phyloP scores from a whole-genome alignment of 257 asterid species.

The Solanum bukasovii region DNA sequence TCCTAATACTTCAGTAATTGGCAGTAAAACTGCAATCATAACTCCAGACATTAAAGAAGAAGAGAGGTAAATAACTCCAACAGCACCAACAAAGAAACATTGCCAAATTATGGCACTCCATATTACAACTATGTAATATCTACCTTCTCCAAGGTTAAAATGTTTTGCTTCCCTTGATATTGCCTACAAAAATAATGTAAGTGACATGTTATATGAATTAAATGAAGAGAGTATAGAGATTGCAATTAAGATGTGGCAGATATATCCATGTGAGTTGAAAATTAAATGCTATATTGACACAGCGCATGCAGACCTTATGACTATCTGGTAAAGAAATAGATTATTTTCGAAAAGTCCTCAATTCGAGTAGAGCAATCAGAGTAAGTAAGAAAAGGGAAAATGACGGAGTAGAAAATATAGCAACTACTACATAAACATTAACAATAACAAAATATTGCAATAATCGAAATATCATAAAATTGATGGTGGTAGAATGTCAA shows the following conservation, averaged over 20 bases:
- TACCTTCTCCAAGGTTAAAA: neutral
- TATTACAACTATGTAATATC: neutral
- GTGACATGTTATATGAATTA: neutral
- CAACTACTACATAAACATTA: too few species aligned
- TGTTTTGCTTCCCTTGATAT: neutral
- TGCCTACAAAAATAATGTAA: neutral
- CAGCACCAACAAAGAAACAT: neutral
- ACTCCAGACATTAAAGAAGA: neutral
- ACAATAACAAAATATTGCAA: too few species aligned
- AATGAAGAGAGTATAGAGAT: neutral
- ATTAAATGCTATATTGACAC: neutral
- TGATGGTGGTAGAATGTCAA: neutral
- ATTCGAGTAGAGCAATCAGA: too few species aligned
- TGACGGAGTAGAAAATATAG: neutral
- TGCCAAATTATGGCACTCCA: neutral
- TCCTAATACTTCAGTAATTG: neutral
- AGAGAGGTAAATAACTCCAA: neutral
- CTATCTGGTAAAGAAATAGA: too few species aligned
- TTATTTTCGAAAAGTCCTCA: fast-evolving
- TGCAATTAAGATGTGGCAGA: neutral
- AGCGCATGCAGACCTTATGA: fast-evolving
- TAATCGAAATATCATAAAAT: neutral
- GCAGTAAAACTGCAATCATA: neutral
- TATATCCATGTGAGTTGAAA: neutral
- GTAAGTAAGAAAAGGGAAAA: too few species aligned